Evolutionary conservation across 2,329 filamentous ascomycete genomes (phyloP).

Genomic region (Sporothrix brunneoviolacea): DNA sequence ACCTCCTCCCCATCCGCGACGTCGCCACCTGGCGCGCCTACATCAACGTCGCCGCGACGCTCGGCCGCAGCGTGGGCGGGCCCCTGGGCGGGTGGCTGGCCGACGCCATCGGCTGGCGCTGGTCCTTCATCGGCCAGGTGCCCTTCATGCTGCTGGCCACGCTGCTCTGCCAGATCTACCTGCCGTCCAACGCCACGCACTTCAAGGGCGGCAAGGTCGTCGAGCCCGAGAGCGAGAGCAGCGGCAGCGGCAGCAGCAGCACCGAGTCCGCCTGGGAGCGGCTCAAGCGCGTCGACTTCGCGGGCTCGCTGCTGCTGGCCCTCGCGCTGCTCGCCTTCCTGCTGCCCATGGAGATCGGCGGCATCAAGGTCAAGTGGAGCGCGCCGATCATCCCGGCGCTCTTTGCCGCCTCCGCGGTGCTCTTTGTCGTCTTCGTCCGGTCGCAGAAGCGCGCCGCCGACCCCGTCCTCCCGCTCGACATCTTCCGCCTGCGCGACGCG

Average conservation of each 20-base stretch:
- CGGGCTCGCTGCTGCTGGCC: slow-evolving; percentile 43
- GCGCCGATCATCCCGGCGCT: slow-evolving; percentile 29
- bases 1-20: slow-evolving; percentile 45
- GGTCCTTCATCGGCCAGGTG: slow-evolving; percentile 54
- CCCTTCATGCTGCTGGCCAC: slow-evolving; percentile 48
- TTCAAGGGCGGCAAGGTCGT: slow-evolving; percentile 16
- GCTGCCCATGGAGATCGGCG: slow-evolving; percentile 34
- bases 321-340: slow-evolving; percentile 31
- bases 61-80: slow-evolving; percentile 45
- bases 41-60: slow-evolving; percentile 45
- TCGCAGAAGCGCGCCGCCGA: slow-evolving; percentile 38
- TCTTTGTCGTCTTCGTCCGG: slow-evolving; percentile 28
- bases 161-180: slow-evolving; percentile 27
- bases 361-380: slow-evolving; percentile 32
- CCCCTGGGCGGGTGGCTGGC: slow-evolving; percentile 55
- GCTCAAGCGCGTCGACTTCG: slow-evolving; percentile 51
- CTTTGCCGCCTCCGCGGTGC: slow-evolving; percentile 24
- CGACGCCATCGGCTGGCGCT: slow-evolving; percentile 60
- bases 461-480: slow-evolving; percentile 51
- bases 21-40: slow-evolving; percentile 49
- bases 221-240: slow-evolving; percentile 16
- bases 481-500: slow-evolving; percentile 47
- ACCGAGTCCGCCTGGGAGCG: slow-evolving; percentile 22
- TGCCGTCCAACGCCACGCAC: slow-evolving; percentile 26
- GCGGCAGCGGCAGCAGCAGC: no score